A percentile compares a stretch with the other conserved stretches of the same genome.
These are phyloP conservation scores for Penicillium herquei DNA, from an alignment of 495 filamentous ascomycete species.

Conservation along the genomic window DNA sequence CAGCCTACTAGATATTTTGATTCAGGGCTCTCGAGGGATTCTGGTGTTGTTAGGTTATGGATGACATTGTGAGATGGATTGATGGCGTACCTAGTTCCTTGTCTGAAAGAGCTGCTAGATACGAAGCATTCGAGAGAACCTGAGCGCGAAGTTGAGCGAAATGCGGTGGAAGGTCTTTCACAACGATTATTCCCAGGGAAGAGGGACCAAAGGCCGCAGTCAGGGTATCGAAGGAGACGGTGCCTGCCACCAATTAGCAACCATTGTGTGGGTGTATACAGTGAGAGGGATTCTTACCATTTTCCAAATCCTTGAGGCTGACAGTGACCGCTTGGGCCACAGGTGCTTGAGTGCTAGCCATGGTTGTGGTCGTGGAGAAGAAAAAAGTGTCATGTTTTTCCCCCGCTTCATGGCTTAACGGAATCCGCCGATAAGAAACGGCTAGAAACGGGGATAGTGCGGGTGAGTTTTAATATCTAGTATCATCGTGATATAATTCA, in stretches of 20 bases:
- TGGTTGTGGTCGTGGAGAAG: constrained; percentile 12
- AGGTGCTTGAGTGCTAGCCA: constrained; percentile 9
- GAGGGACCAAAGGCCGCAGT: constrained; percentile 87
- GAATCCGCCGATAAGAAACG: constrained; percentile 14
- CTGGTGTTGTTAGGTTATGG: constrained; percentile 22
- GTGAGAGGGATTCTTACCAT: constrained; percentile 13
- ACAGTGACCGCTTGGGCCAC: constrained; percentile 53
- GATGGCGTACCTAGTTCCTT: constrained; percentile 64
- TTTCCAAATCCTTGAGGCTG: constrained; percentile 50
- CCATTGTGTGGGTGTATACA: not conserved
- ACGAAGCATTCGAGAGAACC: constrained; percentile 82
- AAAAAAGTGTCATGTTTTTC: constrained; percentile 6
- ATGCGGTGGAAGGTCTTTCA: constrained; percentile 72
- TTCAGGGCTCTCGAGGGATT: constrained; percentile 42
- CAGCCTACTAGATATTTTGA: constrained; percentile 64
- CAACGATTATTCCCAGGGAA: constrained; percentile 89
- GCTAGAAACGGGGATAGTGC: constrained; percentile 10
- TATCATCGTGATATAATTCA: not conserved
- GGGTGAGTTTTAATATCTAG: not conserved
- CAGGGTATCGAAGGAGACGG: constrained; percentile 69
- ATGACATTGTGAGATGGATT: not conserved
- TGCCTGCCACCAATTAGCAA: constrained; percentile 46
- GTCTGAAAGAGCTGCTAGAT: constrained; percentile 77
- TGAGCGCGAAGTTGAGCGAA: constrained; percentile 67
- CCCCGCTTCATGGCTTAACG: constrained; percentile 21